These are phyloP conservation scores for Didymella keratinophila DNA, from an alignment of 2,329 filamentous ascomycete species.

Conservation along the genomic window DNA sequence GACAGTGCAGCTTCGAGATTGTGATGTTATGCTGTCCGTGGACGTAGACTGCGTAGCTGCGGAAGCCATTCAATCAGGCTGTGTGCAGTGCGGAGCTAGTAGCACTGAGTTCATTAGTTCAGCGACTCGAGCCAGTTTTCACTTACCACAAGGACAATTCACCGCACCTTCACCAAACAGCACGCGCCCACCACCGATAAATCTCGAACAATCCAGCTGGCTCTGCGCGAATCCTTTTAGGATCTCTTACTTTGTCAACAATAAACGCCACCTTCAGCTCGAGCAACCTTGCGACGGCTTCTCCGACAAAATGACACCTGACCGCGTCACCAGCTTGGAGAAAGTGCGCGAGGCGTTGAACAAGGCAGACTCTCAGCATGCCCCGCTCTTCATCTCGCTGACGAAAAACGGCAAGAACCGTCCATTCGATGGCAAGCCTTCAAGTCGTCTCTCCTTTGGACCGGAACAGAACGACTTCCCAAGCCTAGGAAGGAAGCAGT, in stretches of 20 bases:
- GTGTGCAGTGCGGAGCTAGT: too few species aligned
- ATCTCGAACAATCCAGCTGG: background rate
- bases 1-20: too few species aligned
- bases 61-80: too few species aligned
- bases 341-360: conserved; percentile 17
- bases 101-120: too few species aligned
- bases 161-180: background rate
- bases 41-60: too few species aligned
- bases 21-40: too few species aligned
- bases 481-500: conserved; percentile 17
- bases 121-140: conserved; percentile 5
- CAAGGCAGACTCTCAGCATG: conserved; percentile 14
- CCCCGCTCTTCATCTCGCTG: conserved; percentile 18
- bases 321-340: conserved; percentile 2
- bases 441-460: conserved; percentile 2
- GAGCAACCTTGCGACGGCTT: background rate
- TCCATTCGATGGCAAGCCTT: conserved; percentile 4
- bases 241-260: too few species aligned
- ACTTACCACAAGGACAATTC: conserved; percentile 5
- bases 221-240: background rate
- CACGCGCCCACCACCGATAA: background rate
- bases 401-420: conserved; percentile 17
- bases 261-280: background rate
- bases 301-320: background rate
- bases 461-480: conserved; percentile 18